Percentiles rank a stretch among this genome's conserved stretches.
Evolutionary conservation across 1,284 basidiomycete species (phyloP).

Genomic region (Rhizoctonia solani): DNA sequence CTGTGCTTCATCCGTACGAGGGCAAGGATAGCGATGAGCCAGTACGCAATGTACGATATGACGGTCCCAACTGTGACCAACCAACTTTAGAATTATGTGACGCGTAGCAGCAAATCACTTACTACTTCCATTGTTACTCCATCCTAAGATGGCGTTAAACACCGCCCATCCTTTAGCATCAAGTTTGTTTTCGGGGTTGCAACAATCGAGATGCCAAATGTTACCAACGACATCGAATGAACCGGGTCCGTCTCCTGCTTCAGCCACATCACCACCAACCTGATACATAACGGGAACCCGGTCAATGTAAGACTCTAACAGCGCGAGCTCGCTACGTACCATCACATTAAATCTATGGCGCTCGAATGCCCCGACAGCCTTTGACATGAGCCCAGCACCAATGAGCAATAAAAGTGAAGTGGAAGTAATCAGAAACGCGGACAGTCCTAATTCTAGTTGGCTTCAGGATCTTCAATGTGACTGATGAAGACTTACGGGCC

Average conservation of each 20-base stretch:
- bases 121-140: constrained; percentile 71
- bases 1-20: constrained; percentile 72
- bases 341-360: constrained; percentile 66
- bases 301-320: neutral
- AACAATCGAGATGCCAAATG: constrained; percentile 88
- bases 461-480: neutral
- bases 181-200: constrained; percentile 66
- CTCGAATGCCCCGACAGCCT: constrained; percentile 71
- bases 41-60: constrained; percentile 78
- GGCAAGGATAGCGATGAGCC: constrained; percentile 67
- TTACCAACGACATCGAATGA: constrained; percentile 72
- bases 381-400: constrained; percentile 85
- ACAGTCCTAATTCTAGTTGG: constrained; percentile 56
- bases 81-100: constrained; percentile 41
- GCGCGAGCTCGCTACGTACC: constrained; percentile 12
- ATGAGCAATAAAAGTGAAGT: constrained; percentile 89
- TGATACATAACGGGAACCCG: neutral
- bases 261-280: constrained; percentile 25
- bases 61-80: constrained; percentile 63
- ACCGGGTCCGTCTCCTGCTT: constrained; percentile 49
- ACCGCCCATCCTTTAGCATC: constrained; percentile 69
- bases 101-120: constrained; percentile 26
- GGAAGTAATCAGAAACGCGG: constrained; percentile 83
- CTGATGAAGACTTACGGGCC: constrained; percentile 56
- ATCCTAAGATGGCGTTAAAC: constrained; percentile 74